Evolutionary conservation across 2,329 filamentous ascomycete genomes (phyloP).

Genomic region (Exophiala dermatitidis): DNA sequence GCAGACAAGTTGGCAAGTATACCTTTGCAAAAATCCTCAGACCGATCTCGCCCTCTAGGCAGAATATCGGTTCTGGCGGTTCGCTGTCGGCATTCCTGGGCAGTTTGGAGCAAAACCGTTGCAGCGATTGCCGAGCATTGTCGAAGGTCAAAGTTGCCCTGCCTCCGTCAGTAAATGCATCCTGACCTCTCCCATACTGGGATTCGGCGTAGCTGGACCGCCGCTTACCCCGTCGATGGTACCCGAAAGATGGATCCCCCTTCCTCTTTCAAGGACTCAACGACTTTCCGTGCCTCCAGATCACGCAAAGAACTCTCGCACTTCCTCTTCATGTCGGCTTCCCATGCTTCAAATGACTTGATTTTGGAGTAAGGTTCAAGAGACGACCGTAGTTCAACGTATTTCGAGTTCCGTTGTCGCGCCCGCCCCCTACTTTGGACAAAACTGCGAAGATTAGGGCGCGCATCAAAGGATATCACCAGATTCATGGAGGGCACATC

Average conservation of each 20-base stretch:
- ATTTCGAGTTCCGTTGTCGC: constrained; percentile 50
- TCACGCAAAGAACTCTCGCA: constrained; percentile 49
- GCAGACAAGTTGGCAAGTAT: constrained; percentile 62
- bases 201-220: neutral
- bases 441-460: constrained; percentile 57
- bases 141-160: constrained; percentile 65
- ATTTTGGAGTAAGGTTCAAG: constrained; percentile 30
- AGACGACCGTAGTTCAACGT: constrained; percentile 44
- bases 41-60: constrained; percentile 38
- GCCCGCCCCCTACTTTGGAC: constrained; percentile 60
- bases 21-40: constrained; percentile 49
- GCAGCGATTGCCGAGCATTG: constrained; percentile 66
- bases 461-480: constrained; percentile 58
- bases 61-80: constrained; percentile 57
- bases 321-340: constrained; percentile 62
- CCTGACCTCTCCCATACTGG: no score
- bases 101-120: constrained; percentile 69
- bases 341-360: constrained; percentile 57
- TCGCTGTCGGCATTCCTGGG: constrained; percentile 43
- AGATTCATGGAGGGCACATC: constrained; percentile 57
- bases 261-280: constrained; percentile 45
- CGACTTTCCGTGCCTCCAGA: constrained; percentile 36
- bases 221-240: constrained; percentile 37
- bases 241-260: constrained; percentile 38
- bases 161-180: neutral